These are phyloP conservation scores for Claviceps sorghi DNA, from an alignment of 2,329 filamentous ascomycete species.

Conservation along the genomic window DNA sequence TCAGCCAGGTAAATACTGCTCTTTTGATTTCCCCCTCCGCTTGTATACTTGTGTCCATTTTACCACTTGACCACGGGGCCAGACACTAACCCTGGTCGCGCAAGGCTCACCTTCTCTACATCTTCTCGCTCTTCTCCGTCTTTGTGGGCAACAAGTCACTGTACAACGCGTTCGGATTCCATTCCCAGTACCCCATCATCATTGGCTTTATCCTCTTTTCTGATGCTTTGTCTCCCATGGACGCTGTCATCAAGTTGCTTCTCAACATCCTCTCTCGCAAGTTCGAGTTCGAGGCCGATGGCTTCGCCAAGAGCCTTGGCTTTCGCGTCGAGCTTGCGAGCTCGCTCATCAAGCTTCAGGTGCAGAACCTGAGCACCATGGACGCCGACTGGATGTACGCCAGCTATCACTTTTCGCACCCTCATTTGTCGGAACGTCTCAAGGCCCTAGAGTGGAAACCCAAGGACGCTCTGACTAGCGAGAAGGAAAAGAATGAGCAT, in stretches of 20 bases:
- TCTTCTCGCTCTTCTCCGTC: slow-evolving; percentile 90
- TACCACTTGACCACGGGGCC: not conserved
- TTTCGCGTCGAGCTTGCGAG: slow-evolving; percentile 71
- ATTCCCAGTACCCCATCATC: slow-evolving; percentile 71
- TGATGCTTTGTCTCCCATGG: slow-evolving; percentile 86
- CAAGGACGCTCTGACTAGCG: slow-evolving; percentile 28
- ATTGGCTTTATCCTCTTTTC: slow-evolving; percentile 97
- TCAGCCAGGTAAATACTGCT: slow-evolving; percentile 51
- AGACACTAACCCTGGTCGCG: slow-evolving; percentile 4
- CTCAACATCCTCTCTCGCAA: slow-evolving; percentile 93
- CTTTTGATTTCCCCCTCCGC: not conserved
- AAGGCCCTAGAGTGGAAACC: slow-evolving; percentile 82
- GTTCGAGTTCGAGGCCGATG: slow-evolving; percentile 93
- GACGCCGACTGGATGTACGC: slow-evolving; percentile 98
- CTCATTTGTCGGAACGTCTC: slow-evolving; percentile 84
- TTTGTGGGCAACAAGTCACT: slow-evolving; percentile 93
- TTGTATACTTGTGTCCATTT: not conserved
- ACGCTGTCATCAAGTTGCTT: slow-evolving; percentile 82
- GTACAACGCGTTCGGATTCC: slow-evolving; percentile 84
- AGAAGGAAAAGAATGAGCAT: slow-evolving; percentile 24
- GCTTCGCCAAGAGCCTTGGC: slow-evolving; percentile 72
- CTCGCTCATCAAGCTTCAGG: slow-evolving; percentile 91
- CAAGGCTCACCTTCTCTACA: slow-evolving; percentile 86
- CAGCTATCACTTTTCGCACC: slow-evolving; percentile 96
- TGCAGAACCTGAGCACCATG: slow-evolving; percentile 97